Evolutionary conservation across 176 grass and related monocot genomes (phyloP), one percentile per base, ranked within the genome.

Genomic region (Triticum aestivum): DNA sequence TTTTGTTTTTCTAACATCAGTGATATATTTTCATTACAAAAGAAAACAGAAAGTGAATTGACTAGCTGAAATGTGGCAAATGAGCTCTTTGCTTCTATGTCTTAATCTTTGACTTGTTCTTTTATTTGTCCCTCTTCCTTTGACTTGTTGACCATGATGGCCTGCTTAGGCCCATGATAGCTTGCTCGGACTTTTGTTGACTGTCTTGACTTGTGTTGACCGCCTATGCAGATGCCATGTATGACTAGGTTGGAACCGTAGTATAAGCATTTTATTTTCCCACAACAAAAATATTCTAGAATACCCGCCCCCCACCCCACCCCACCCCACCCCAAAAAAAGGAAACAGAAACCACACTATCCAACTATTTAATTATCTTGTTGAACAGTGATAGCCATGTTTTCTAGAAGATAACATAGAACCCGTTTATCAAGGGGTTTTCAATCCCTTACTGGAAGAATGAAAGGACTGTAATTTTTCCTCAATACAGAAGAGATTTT

Each of bases 31-130:
- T 11, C 14, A 38, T 79, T 64, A 51, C 42, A 58, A 41, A 15
- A 61, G 52, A 38, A 76, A 51, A 27, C 58, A 77, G 13, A 78
- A 33, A 11, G 74, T 80, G 42, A 81, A 87, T 87, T 72, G 1
- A 47, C 11, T 52, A 59, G 75, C 10, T 49, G 13, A 51, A 52
- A 54, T 54, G 51, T 54, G 51, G 15, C 51, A 7, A 54, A 18
- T 54, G 51, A 54, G 15, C 51, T 54, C 15, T 54, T 54, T 54
- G 51, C 45, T 54, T 54, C 51, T 7, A 54, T 18, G 51, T 54
- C 51, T 54, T 54, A 54, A 18, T 54, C 15, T 54, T 54, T 2
- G 51, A 54, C 5, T 54, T 54, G 51, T 54, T 7, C 51, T 54
- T 18, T 54, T 54, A 54, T 54, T 54, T 54, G 51, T 18, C 51